Conservation (phyloP, 176 grass and related monocot genomes). For the Oryza glumipatula region DNA sequence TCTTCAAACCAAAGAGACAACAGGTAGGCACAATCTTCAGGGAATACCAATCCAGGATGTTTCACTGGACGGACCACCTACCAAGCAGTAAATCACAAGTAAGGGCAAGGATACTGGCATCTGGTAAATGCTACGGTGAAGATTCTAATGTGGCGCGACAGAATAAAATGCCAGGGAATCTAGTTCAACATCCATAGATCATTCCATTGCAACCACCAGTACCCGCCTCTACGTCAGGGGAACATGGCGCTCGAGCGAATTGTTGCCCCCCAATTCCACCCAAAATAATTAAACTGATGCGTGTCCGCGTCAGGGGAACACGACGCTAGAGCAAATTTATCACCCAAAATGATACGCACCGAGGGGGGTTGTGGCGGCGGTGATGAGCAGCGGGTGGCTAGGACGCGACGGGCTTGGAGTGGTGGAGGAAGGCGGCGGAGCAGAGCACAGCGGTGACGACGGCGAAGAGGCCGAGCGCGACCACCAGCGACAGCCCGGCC, state of each 20-base stretch:
- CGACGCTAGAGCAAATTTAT: background rate
- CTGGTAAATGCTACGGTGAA: background rate
- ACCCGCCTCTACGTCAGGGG: background rate
- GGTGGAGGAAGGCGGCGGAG: conserved; percentile 75
- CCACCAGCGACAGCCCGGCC: conserved; percentile 73
- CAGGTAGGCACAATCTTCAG: conserved; percentile 2
- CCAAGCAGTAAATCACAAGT: background rate
- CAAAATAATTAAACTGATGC: background rate
- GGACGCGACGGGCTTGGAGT: conserved; percentile 60
- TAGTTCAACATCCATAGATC: background rate
- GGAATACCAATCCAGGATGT: conserved; percentile 26
- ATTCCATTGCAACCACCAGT: background rate
- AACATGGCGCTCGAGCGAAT: background rate
- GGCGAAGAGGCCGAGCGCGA: conserved; percentile 72
- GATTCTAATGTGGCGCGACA: background rate
- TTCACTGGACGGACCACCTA: background rate
- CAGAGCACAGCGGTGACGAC: conserved; percentile 77
- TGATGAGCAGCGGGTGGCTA: conserved; percentile 16
- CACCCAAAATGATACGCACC: conserved; percentile 28
- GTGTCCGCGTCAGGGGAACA: background rate
- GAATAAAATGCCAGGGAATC: background rate
- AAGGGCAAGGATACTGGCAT: background rate
- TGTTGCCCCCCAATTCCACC: background rate
- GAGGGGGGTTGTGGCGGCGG: background rate
- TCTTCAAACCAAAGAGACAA: conserved; percentile 27